Base-by-base conservation (phyloP, 805 yeast species). In the Pichia nakasei region DNA sequence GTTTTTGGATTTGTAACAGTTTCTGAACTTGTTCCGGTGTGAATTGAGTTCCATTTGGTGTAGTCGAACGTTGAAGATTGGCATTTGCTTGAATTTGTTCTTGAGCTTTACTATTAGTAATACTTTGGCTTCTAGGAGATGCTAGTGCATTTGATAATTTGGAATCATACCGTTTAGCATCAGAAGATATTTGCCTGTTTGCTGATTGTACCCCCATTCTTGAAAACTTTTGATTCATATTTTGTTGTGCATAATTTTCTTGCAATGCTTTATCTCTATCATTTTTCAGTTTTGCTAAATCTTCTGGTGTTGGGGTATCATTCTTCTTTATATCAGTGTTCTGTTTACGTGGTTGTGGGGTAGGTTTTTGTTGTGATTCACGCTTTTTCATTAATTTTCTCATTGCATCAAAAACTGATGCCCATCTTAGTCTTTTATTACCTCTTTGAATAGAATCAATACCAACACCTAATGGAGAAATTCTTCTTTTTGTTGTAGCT, bases 331-430 rank as follows among this genome's bases (percentile, higher is more conserved):
- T 53, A 21, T 59, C 65, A 22, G 38, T 43, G n/a, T 50, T 52
- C 9, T 43, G 41, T 48, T 66, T 59, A 26, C 65, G 55, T 4
- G 64, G 52, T 37, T 59, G 65, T 8, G 68, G 68, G 41, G 71
- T 72, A 18, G 84, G 85, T 49, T 75, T 73, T 18, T 83, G 81
- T 4, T 79, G 76, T 53, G 72, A 78, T 60, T 93, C 98, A 37
- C 97, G 72, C 59, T 89, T 89, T 52, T 86, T 78, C 82, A 89
- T 86, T 52, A 83, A 70, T 63, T 88, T 88, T 46, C 96, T 72
- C 66, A 93, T 82, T 1, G 95, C 96, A 59, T 93, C 98, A 67
- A 93, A 86, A 86, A 93, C 84, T 43, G 95, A 84, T 0, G 96
- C 96, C 97, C 97, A 93, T 51, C 97, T 75, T 47, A 91, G 68